Conservation (phyloP, 1,284 basidiomycete species). For the Irpex sp. region DNA sequence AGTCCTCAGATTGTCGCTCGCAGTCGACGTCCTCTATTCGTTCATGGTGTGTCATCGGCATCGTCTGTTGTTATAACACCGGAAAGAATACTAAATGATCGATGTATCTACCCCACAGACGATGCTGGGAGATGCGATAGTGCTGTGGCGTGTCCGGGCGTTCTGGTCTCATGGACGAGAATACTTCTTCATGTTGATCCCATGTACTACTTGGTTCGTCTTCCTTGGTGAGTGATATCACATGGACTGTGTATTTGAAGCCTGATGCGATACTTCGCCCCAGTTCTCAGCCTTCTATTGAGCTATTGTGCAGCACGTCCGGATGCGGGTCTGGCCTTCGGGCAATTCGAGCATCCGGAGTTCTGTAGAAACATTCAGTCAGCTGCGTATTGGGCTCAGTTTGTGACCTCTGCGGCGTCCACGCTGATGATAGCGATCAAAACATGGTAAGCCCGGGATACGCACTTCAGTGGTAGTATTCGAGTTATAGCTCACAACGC, state of each 20-base stretch:
- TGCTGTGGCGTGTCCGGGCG: conserved; percentile 14
- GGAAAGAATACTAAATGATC: not conserved
- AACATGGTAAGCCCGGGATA: conserved; percentile 15
- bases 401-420: conserved; percentile 14
- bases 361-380: conserved; percentile 17
- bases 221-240: conserved; percentile 13
- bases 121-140: conserved; percentile 8
- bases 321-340: conserved; percentile 9
- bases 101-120: conserved; percentile 6
- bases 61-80: not conserved
- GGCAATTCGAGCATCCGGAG: conserved; percentile 10
- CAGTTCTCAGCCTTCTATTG: conserved; percentile 5
- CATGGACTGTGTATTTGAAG: too few species aligned
- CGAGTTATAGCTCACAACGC: too few species aligned
- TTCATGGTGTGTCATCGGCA: conserved; percentile 8
- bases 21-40: conserved; percentile 11
- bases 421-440: conserved; percentile 16
- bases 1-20: conserved; percentile 2
- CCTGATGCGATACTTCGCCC: not conserved
- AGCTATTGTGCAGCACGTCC: conserved; percentile 12
- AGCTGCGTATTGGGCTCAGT: conserved; percentile 12
- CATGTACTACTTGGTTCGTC: conserved; percentile 7
- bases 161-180: conserved; percentile 15
- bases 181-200: conserved; percentile 10
- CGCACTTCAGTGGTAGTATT: too few species aligned